Base-by-base conservation (phyloP, 306 rosid genomes). In the Cucurbita argyrosperma region DNA sequence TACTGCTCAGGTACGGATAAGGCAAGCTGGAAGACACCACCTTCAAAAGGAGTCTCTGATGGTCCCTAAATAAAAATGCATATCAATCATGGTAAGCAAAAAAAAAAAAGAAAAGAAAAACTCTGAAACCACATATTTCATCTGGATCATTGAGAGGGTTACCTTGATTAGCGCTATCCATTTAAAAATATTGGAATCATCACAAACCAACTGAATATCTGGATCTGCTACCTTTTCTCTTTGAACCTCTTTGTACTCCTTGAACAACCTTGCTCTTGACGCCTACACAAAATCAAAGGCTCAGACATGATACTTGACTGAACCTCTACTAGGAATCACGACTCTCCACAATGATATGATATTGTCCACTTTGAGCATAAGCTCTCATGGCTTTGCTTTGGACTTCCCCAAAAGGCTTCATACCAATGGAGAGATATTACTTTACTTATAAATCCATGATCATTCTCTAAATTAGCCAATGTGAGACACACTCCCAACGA, bases 191-290 rank as follows among this genome's bases (percentile, higher is more conserved):
- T 91, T 95, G 5, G 90, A 88, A 82, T 95, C 99, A 26, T 95
- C 99, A 54, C 99, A 95, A 68, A 84, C 85, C 66, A 95, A 76
- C 37, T 85, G 92, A 80, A 95, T 91, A 85, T 95, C 99, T 7
- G 97, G 96, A 86, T 95, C 99, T 37, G 76, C 97, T 6, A 82
- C 57, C 81, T 89, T 95, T 85, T 90, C 96, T 50, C 97, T 81
- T 74, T 95, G 99, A 59, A 95, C 99, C 87, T 95, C 99, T 78
- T 95, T 91, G 84, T 85, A 91, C 83, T 95, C 99, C 85, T 95
- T 95, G 85, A 95, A 89, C 45, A 89, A 80, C 87, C 99, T 89
- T 45, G 99, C 99, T 54, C 96, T 82, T 40, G 97, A 95, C 51
- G 97, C 96, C 99, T 91, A 69, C 76, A 52, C 15, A 13, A 42